These are phyloP conservation scores for Fraxinus americana DNA, from an alignment of 257 asterid species.

Conservation along the genomic window DNA sequence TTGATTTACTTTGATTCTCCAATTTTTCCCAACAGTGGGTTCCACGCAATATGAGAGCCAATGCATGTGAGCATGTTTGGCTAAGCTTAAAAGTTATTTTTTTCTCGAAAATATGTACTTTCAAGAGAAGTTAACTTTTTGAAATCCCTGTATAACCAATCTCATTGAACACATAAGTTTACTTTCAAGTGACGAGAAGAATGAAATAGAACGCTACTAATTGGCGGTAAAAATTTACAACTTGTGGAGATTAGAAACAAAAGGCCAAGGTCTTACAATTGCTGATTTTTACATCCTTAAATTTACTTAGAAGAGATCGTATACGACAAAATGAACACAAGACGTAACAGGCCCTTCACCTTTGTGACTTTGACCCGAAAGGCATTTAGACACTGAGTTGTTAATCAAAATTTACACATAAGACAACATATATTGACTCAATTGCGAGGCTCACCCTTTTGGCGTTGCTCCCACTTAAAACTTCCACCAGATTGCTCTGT, in stretches of 20 bases:
- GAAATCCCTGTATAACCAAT: neutral
- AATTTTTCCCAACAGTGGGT: no score
- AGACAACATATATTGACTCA: conserved; percentile 53
- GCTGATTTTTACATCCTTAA: conserved; percentile 33
- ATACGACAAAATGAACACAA: conserved; percentile 49
- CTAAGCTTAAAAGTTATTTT: neutral
- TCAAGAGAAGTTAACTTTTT: no score
- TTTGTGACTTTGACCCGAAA: conserved; percentile 82
- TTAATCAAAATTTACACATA: conserved; percentile 68
- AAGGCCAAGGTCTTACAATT: conserved; percentile 51
- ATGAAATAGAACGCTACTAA: neutral
- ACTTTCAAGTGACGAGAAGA: neutral
- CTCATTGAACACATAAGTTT: neutral
- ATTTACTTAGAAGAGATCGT: conserved; percentile 49
- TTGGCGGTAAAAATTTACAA: conserved; percentile 22
- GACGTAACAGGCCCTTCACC: conserved; percentile 75
- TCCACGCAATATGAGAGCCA: no score
- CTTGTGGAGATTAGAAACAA: conserved; percentile 34
- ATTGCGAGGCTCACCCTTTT: conserved; percentile 40
- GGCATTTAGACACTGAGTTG: conserved; percentile 46
- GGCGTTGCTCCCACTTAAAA: conserved; percentile 55
- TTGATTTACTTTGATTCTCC: no score
- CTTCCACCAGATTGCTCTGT: conserved; percentile 29
- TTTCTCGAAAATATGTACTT: neutral
- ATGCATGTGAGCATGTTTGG: no score